phyloP scores from a whole-genome alignment of 202 grass and related monocot species.

The Miscanthus sacchariflorus region DNA sequence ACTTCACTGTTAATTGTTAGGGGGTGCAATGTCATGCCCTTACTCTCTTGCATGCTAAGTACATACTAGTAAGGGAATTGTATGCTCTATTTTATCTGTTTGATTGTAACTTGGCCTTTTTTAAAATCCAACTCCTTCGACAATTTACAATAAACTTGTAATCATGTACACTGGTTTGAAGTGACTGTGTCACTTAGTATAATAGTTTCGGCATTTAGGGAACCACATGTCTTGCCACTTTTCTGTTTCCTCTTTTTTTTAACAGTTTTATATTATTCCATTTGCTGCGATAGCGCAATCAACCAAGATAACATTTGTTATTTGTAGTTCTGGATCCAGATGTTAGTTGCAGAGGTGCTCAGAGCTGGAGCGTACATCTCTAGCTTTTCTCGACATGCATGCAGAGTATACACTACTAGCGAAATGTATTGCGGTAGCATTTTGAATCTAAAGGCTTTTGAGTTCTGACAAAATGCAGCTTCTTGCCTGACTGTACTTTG shows the following conservation, averaged over 20 bases:
- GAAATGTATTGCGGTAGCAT: background rate
- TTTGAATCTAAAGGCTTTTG: constrained; percentile 23
- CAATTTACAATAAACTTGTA: background rate
- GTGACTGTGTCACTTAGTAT: background rate
- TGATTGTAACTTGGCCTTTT: background rate
- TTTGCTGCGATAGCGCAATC: background rate
- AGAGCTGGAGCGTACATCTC: constrained; percentile 42
- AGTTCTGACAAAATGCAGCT: background rate
- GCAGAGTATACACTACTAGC: constrained; percentile 44
- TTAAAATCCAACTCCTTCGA: background rate
- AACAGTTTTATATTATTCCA: constrained; percentile 1
- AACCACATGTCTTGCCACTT: background rate
- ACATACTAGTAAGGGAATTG: background rate
- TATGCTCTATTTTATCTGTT: background rate
- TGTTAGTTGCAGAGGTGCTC: constrained; percentile 52
- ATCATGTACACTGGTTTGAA: background rate
- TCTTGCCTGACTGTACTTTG: constrained; percentile 14
- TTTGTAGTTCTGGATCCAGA: constrained; percentile 53
- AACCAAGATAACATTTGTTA: constrained; percentile 19
- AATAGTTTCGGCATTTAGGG: background rate
- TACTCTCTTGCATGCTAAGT: background rate
- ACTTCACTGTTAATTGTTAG: background rate
- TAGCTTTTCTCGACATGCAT: constrained; percentile 43
- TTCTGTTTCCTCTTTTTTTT: background rate
- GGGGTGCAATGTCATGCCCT: background rate